Percentiles rank a stretch among this genome's conserved stretches.
Evolutionary conservation across 176 grass and related monocot species (phyloP).

Genomic region (Panicum miliaceum): DNA sequence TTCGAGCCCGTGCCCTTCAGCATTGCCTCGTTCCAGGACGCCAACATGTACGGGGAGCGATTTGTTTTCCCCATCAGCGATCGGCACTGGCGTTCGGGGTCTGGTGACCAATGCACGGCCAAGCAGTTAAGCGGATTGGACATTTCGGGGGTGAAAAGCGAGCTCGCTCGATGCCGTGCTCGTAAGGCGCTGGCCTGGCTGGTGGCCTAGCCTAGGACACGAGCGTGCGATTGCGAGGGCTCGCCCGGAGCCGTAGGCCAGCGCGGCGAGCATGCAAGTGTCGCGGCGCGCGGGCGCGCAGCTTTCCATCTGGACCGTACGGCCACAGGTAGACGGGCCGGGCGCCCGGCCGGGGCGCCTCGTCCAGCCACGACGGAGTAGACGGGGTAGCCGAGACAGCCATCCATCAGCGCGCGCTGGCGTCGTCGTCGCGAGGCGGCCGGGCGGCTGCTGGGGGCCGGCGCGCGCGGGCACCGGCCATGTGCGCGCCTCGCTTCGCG

Average conservation of each 20-base stretch:
- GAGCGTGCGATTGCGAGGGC: not conserved
- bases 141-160: slow-evolving; percentile 19
- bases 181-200: no score
- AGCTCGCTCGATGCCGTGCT: not conserved
- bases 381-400: no score
- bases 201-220: slow-evolving; percentile 16
- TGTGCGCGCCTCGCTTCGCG: slow-evolving; percentile 45
- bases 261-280: slow-evolving; percentile 34
- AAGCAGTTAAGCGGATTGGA: slow-evolving; percentile 32
- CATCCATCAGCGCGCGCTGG: not conserved
- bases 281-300: not conserved
- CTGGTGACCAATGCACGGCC: slow-evolving; percentile 1
- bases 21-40: not conserved
- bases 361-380: no score
- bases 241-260: slow-evolving; percentile 19
- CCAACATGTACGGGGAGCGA: not conserved
- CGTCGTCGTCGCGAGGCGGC: no score
- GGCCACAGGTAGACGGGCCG: not conserved
- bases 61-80: not conserved
- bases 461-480: not conserved
- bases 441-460: not conserved
- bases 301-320: not conserved
- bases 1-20: not conserved
- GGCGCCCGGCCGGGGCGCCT: no score
- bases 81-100: not conserved